Evolutionary conservation across 306 rosid species (phyloP).

Genomic region (Medicago lupulina): DNA sequence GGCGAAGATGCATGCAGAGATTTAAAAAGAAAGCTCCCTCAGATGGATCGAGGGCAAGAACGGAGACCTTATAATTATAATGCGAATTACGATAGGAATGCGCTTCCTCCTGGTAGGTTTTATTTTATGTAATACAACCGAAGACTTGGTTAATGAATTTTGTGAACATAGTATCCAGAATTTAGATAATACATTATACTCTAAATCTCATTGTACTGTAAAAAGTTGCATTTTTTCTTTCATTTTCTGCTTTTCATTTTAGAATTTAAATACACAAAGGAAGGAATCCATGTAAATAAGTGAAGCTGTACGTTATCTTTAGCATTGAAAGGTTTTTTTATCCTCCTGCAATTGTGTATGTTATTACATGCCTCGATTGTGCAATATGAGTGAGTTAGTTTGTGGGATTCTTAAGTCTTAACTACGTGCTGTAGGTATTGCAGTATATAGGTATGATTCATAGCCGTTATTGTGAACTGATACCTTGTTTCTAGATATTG

Average conservation of each 20-base stretch:
- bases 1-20: conserved; percentile 71
- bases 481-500: no score
- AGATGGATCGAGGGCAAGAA: conserved; percentile 63
- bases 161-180: conserved; percentile 5
- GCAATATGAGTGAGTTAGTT: not conserved
- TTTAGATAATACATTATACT: not conserved
- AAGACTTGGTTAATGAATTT: conserved; percentile 14
- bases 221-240: conserved; percentile 18
- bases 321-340: not conserved
- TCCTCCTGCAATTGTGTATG: conserved; percentile 5
- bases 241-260: conserved; percentile 1
- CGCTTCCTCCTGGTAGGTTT: conserved; percentile 78
- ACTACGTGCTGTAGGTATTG: no score
- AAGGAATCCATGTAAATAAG: conserved; percentile 5
- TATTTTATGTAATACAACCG: conserved; percentile 3
- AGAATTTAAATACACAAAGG: conserved; percentile 1
- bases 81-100: conserved; percentile 58
- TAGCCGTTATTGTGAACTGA: no score
- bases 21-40: conserved; percentile 68
- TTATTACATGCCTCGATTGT: not conserved
- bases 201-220: conserved; percentile 3
- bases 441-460: no score
- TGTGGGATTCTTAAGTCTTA: no score
- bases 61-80: conserved; percentile 54
- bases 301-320: conserved; percentile 8